Evolutionary conservation across 2,329 filamentous ascomycete genomes (phyloP).

Genomic region (Pleomassaria siparia): DNA sequence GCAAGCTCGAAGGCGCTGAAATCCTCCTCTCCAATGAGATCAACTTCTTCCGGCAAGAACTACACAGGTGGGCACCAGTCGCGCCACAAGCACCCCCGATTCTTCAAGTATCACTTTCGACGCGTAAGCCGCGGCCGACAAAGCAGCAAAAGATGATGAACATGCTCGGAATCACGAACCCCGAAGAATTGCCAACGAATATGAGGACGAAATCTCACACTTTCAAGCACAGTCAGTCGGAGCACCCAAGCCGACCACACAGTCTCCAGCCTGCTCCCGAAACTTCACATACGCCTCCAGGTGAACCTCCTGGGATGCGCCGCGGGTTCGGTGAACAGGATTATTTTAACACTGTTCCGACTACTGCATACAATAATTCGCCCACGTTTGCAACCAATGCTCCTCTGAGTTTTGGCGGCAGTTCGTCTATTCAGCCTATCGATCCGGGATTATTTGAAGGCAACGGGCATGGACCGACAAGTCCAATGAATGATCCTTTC

Average conservation of each 20-base stretch:
- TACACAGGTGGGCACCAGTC: slow-evolving; percentile 93
- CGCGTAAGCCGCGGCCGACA: slow-evolving; percentile 90
- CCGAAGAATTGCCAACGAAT: slow-evolving; percentile 84
- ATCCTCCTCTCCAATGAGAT: slow-evolving; percentile 89
- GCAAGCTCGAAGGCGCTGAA: slow-evolving; percentile 96
- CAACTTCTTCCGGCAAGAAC: slow-evolving; percentile 95
- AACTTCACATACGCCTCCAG: slow-evolving; percentile 40
- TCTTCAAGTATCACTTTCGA: slow-evolving; percentile 84
- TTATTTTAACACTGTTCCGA: slow-evolving; percentile 33
- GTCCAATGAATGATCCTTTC: slow-evolving; percentile 40
- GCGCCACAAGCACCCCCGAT: slow-evolving; percentile 84
- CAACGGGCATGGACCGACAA: slow-evolving; percentile 29
- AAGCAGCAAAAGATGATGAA: slow-evolving; percentile 95
- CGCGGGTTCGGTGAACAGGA: slow-evolving; percentile 32
- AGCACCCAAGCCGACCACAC: slow-evolving; percentile 35
- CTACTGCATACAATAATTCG: slow-evolving; percentile 33
- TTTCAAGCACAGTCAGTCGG: slow-evolving; percentile 63
- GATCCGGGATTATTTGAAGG: slow-evolving; percentile 43
- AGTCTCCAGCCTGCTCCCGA: slow-evolving; percentile 40
- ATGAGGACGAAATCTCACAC: slow-evolving; percentile 67
- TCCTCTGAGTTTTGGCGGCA: slow-evolving; percentile 31
- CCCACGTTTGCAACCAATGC: slow-evolving; percentile 36
- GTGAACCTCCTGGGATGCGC: slow-evolving; percentile 33
- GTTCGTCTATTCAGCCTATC: slow-evolving; percentile 33
- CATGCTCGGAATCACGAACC: slow-evolving; percentile 83